Percentiles rank a stretch among this genome's conserved stretches.
Evolutionary conservation across 192 early-diverging fungal species (phyloP).

Genomic region (Coemansia sp.): DNA sequence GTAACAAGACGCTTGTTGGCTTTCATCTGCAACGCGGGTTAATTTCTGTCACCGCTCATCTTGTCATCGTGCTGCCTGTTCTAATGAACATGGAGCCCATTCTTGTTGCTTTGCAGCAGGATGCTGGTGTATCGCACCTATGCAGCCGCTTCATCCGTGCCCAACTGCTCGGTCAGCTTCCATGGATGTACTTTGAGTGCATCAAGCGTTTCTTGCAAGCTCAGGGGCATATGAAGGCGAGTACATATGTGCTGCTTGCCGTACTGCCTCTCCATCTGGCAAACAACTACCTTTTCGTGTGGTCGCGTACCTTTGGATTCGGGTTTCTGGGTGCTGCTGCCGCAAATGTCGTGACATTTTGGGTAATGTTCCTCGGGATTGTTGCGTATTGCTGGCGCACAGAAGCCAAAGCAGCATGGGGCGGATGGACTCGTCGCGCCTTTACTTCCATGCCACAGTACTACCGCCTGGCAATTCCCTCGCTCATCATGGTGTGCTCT

Average conservation of each 20-base stretch:
- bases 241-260: conserved; percentile 28
- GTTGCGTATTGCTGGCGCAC: conserved; percentile 55
- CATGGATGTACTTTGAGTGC: conserved; percentile 77
- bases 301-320: conserved; percentile 49
- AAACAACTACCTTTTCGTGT: conserved; percentile 39
- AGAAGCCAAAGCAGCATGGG: conserved; percentile 65
- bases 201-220: conserved; percentile 81
- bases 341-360: conserved; percentile 62
- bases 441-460: conserved; percentile 54
- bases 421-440: conserved; percentile 64
- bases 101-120: conserved; percentile 71
- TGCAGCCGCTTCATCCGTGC: conserved; percentile 66
- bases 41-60: conserved; percentile 24
- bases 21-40: conserved; percentile 41
- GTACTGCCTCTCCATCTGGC: conserved; percentile 31
- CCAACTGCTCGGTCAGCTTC: conserved; percentile 70
- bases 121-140: conserved; percentile 64
- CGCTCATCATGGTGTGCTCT: conserved; percentile 75
- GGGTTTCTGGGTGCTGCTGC: conserved; percentile 71
- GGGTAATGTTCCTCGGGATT: conserved; percentile 58
- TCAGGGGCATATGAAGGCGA: conserved; percentile 88
- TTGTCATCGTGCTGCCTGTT: conserved; percentile 19
- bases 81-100: conserved; percentile 56
- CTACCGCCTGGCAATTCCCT: conserved; percentile 73
- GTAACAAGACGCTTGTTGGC: conserved; percentile 34